Conservation (phyloP, 75 land plant species). For the Picea sitchensis region DNA sequence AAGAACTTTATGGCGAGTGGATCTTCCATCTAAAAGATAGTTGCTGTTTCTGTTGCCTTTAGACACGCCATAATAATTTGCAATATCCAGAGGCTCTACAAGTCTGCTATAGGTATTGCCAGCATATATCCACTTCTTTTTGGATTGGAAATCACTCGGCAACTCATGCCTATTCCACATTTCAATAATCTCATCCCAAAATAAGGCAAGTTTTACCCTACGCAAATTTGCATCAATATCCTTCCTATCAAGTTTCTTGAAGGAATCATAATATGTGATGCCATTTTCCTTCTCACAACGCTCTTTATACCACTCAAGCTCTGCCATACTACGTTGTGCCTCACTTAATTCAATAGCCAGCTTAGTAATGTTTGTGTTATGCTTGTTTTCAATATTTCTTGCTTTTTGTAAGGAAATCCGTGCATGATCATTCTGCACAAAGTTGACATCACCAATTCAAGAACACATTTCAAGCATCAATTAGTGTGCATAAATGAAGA, state of each 20-base stretch:
- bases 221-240: not conserved
- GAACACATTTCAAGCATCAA: no score
- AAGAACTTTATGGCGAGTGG: not conserved
- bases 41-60: not conserved
- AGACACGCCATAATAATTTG: not conserved
- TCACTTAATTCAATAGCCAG: not conserved
- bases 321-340: not conserved
- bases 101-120: constrained; percentile 12
- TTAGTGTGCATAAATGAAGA: no score
- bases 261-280: not conserved
- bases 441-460: no score
- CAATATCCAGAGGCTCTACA: constrained; percentile 22
- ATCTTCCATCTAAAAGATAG: not conserved
- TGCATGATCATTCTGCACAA: not conserved
- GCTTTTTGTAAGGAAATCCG: not conserved
- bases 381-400: not conserved
- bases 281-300: not conserved
- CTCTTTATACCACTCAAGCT: constrained; percentile 9
- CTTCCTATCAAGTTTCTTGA: not conserved
- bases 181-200: constrained; percentile 17
- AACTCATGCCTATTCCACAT: constrained; percentile 2
- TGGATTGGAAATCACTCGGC: constrained; percentile 9
- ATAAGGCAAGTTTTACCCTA: not conserved
- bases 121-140: constrained; percentile 18
- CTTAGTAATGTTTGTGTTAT: not conserved